Evolutionary conservation across 352 stramenopile genomes (phyloP), one percentile per base, ranked within the genome.

Genomic region (Globisporangium carolinianum): DNA sequence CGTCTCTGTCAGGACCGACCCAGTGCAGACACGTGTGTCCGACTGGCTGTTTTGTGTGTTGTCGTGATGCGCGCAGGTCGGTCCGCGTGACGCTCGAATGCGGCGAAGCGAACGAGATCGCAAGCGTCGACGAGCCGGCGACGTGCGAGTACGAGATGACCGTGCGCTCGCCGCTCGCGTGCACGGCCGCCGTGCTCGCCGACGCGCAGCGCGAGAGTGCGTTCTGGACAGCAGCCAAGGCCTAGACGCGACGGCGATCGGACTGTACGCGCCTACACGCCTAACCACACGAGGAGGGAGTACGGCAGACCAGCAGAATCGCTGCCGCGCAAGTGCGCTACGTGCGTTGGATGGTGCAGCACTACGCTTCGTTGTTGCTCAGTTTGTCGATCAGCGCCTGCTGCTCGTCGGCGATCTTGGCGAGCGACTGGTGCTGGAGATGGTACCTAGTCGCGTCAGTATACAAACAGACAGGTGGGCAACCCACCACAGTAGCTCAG

Each of bases 71-170:
- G 0, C 24, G 5, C 47, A 86, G 75, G 41, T 88, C 77, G 17
- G 83, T 91, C 5, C 65, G 73, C 4, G 85, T 96, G 15, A 58
- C 72, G 18, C 65, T 98, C 17, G 81, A 80, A 38, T 98, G 93
- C 62, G 89, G 87, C 3, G 53, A 71, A 0, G 73, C 86, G 10
- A 84, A 91, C 32, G 86, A 89, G 51, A 78, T 98, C 52, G 14
- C 96, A 9, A 83, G 73, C n/a, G 88, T 97, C 0, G 86, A 97
- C 46, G 93, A 98, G 68, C 91, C 92, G 17, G 88, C 91, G 51
- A 98, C 89, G 3, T 98, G 93, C 64, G 66, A 87, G 36, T 98
- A 98, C 66, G 80, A 94, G 18, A 93, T 98, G 68, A 58, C 63
- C 35, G 79, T 97, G 66, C 77, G 62, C 36, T 83, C 83, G 50